Evolutionary conservation across 2,329 filamentous ascomycete genomes (phyloP).

Genomic region (Rutstroemia sp.): DNA sequence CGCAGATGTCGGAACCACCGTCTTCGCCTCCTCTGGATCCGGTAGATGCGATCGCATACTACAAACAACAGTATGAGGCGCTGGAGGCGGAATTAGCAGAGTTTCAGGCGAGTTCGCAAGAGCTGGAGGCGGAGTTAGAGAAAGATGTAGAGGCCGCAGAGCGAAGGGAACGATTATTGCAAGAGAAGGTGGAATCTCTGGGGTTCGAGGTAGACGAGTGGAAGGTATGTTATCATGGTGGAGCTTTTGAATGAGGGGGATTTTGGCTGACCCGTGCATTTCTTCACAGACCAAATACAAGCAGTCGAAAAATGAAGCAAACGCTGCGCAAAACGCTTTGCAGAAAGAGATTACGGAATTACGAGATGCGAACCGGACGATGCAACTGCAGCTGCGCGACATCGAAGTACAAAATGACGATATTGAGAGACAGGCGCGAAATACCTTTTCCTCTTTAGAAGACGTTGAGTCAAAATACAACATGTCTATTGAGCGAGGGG

Average conservation of each 20-base stretch:
- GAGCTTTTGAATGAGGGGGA: slow-evolving; percentile 1
- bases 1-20: slow-evolving; percentile 41
- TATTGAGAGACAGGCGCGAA: slow-evolving; percentile 90
- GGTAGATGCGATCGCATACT: slow-evolving; percentile 81
- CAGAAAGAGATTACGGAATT: slow-evolving; percentile 95
- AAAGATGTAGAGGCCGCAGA: slow-evolving; percentile 94
- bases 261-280: slow-evolving; percentile 18
- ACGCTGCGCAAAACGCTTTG: slow-evolving; percentile 71
- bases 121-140: slow-evolving; percentile 89
- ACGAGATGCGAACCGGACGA: slow-evolving; percentile 72
- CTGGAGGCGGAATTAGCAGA: slow-evolving; percentile 87
- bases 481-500: slow-evolving; percentile 80
- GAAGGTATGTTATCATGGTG: slow-evolving; percentile 60
- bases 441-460: slow-evolving; percentile 91
- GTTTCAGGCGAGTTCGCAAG: slow-evolving; percentile 88
- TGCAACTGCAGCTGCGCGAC: slow-evolving; percentile 81
- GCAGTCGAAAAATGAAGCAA: slow-evolving; percentile 85
- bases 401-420: slow-evolving; percentile 98
- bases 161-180: slow-evolving; percentile 78
- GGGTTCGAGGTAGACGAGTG: slow-evolving; percentile 93
- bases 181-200: slow-evolving; percentile 79
- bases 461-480: slow-evolving; percentile 98
- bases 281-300: slow-evolving; percentile 77
- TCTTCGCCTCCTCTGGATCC: slow-evolving; percentile 54
- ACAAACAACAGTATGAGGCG: slow-evolving; percentile 92